Evolutionary conservation across 805 yeast genomes (phyloP).

Genomic region (Kazachstania psychrophila): DNA sequence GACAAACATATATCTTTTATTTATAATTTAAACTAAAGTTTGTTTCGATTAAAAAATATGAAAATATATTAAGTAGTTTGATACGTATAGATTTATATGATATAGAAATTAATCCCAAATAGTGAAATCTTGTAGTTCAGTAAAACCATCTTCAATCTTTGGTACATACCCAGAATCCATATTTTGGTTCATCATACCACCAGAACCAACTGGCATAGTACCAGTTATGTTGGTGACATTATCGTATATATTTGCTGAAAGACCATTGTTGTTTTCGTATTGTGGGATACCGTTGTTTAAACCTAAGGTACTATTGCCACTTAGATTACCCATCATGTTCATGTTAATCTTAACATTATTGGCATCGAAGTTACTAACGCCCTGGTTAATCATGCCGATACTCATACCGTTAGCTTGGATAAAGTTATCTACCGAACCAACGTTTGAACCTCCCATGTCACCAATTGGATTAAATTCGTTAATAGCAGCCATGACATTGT

Average conservation of each 20-base stretch:
- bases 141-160: slow-evolving; percentile 18
- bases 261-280: neutral
- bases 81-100: neutral
- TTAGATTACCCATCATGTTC: slow-evolving; percentile 2
- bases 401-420: too few relatives aligned
- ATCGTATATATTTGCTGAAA: neutral
- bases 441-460: neutral
- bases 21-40: too few relatives aligned
- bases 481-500: slow-evolving; percentile 24
- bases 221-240: neutral
- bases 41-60: neutral
- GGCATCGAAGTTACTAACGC: neutral
- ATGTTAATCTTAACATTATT: neutral
- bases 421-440: neutral
- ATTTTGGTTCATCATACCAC: neutral
- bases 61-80: neutral
- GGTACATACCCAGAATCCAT: slow-evolving; percentile 7
- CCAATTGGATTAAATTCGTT: slow-evolving; percentile 5
- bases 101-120: slow-evolving; percentile 19
- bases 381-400: slow-evolving; percentile 1
- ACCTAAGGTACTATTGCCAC: neutral
- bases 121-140: slow-evolving; percentile 26
- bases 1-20: too few relatives aligned
- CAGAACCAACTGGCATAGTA: neutral
- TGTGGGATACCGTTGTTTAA: slow-evolving; percentile 1